Percentiles rank a stretch among this genome's conserved stretches.
Conservation (phyloP, 179 eudicot species). For the Beta lomatogona region DNA sequence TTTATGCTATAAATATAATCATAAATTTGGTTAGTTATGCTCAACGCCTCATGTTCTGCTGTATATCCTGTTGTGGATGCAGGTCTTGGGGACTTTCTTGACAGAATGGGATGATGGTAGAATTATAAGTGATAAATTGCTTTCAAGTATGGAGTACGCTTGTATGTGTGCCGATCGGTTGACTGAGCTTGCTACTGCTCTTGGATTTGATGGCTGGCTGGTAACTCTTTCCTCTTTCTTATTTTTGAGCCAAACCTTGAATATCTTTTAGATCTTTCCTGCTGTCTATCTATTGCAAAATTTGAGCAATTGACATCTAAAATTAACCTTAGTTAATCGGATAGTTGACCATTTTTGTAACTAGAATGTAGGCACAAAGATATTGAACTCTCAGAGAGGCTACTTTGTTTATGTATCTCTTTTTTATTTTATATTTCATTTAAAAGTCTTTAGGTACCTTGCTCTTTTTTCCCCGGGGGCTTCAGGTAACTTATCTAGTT, state of each 20-base stretch:
- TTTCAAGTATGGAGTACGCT: conserved; percentile 66
- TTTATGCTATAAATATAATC: too few species aligned
- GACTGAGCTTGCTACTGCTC: conserved; percentile 74
- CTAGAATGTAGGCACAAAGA: neutral
- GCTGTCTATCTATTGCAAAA: neutral
- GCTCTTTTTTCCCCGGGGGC: too few species aligned
- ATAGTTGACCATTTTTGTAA: too few species aligned
- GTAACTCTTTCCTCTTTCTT: conserved; percentile 35
- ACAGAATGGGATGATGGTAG: conserved; percentile 90
- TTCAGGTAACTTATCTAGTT: neutral
- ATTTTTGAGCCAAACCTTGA: too few species aligned
- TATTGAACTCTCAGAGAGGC: neutral
- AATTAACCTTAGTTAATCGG: conserved; percentile 2
- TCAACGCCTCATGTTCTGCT: conserved; percentile 8
- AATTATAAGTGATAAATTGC: conserved; percentile 46
- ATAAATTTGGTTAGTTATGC: neutral
- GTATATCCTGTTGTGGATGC: conserved; percentile 17
- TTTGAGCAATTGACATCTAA: neutral
- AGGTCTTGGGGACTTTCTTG: conserved; percentile 94
- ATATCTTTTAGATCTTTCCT: too few species aligned
- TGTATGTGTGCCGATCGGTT: conserved; percentile 80
- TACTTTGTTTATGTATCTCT: neutral
- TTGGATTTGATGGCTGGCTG: conserved; percentile 99
- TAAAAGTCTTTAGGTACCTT: too few species aligned
- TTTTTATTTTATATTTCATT: neutral